Evolutionary conservation across 2,329 filamentous ascomycete genomes (phyloP).

Genomic region (Diaporthe citrichinensis): DNA sequence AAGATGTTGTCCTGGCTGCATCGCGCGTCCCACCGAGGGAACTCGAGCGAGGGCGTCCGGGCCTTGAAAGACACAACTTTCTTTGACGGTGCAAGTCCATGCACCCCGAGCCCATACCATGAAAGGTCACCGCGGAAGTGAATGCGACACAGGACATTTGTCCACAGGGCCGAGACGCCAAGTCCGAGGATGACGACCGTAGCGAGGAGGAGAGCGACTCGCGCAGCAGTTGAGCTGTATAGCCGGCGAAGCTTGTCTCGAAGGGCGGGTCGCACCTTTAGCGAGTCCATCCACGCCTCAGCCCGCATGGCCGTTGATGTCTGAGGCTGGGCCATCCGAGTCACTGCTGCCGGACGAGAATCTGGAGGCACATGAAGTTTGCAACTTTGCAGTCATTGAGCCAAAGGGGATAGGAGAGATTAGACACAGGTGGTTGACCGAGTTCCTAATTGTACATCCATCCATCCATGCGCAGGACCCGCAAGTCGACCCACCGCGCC

Average conservation of each 20-base stretch:
- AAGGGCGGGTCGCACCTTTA: neutral
- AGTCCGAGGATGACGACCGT: conserved; percentile 21
- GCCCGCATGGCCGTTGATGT: neutral
- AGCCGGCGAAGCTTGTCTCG: neutral
- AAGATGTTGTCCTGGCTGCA: conserved; percentile 43
- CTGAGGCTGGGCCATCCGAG: conserved; percentile 23
- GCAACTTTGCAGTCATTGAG: neutral
- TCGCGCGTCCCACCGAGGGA: conserved; percentile 41
- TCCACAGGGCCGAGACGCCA: conserved; percentile 32
- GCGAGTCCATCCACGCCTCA: neutral
- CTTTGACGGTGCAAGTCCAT: conserved; percentile 38
- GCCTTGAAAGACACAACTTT: conserved; percentile 41
- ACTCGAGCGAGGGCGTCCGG: conserved; percentile 40
- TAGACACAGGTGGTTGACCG: conserved; percentile 10
- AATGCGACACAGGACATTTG: conserved; percentile 34
- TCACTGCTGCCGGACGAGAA: conserved; percentile 12
- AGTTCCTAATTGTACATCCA: neutral
- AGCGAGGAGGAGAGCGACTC: conserved; percentile 13
- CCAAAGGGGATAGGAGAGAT: conserved; percentile 1
- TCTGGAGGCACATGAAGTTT: neutral
- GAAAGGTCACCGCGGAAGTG: conserved; percentile 40
- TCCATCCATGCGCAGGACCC: conserved; percentile 1
- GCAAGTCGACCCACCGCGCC: conserved; percentile 7
- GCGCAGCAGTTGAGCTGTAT: neutral
- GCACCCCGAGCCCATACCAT: conserved; percentile 38